Evolutionary conservation across 805 yeast genomes (phyloP).

Genomic region (Yamadazyma scolyti): DNA sequence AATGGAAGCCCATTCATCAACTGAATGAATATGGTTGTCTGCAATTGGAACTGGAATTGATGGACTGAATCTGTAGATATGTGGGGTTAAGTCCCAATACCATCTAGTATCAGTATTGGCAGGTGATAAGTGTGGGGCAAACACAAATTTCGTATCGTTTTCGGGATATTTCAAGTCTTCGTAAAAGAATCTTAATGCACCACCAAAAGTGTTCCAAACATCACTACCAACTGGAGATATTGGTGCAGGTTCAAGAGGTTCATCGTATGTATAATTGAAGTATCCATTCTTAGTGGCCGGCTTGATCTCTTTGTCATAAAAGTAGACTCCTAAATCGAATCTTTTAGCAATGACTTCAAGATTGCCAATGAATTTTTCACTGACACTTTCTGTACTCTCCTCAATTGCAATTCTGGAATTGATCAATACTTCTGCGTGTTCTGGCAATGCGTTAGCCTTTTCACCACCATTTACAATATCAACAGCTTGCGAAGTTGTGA

Average conservation of each 20-base stretch:
- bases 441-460: conserved; percentile 50
- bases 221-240: conserved; percentile 27
- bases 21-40: conserved; percentile 24
- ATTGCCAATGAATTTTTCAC: conserved; percentile 26
- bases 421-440: conserved; percentile 38
- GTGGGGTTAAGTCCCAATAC: conserved; percentile 35
- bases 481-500: conserved; percentile 46
- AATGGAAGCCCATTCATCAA: conserved; percentile 25
- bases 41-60: conserved; percentile 15
- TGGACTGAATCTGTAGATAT: conserved; percentile 32
- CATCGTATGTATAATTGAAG: conserved; percentile 22
- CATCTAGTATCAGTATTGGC: conserved; percentile 39
- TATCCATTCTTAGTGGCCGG: conserved; percentile 25
- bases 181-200: conserved; percentile 31
- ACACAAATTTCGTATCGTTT: conserved; percentile 19
- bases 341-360: conserved; percentile 28
- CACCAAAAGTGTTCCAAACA: conserved; percentile 31
- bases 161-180: conserved; percentile 30
- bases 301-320: conserved; percentile 18
- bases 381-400: conserved; percentile 27
- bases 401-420: conserved; percentile 47
- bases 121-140: conserved; percentile 32
- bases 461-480: conserved; percentile 46
- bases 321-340: conserved; percentile 31
- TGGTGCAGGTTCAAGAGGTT: conserved; percentile 35